Conservation (phyloP, 371 early-diverging fungal genomes). For the Nematocida parisii region DNA sequence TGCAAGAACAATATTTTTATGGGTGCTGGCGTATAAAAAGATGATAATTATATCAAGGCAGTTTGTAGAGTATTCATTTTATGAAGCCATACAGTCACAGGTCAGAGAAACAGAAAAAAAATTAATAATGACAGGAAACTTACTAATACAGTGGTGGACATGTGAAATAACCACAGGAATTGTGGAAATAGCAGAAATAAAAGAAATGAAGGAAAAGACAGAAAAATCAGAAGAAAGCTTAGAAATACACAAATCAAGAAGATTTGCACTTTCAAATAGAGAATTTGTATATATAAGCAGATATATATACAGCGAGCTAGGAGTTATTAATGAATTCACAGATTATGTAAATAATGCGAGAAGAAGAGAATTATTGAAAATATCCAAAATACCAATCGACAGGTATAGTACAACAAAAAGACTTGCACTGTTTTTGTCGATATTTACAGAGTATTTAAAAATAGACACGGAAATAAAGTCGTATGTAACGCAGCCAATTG, state of each 20-base stretch:
- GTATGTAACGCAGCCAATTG: conserved; percentile 13
- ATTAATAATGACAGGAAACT: conserved; percentile 16
- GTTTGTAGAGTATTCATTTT: conserved; percentile 42
- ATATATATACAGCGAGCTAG: conserved; percentile 39
- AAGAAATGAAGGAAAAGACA: conserved; percentile 1
- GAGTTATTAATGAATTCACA: conserved; percentile 25
- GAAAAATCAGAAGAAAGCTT: not conserved
- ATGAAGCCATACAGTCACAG: not conserved
- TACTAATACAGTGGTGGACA: conserved; percentile 54
- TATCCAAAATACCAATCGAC: conserved; percentile 6
- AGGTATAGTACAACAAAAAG: not conserved
- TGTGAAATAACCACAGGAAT: conserved; percentile 43
- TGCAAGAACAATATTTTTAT: conserved; percentile 12
- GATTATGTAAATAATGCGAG: conserved; percentile 45
- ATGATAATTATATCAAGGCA: conserved; percentile 1
- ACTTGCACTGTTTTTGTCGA: not conserved
- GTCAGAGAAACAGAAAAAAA: conserved; percentile 5
- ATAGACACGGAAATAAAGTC: conserved; percentile 40
- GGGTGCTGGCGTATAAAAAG: conserved; percentile 22
- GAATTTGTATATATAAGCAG: conserved; percentile 26
- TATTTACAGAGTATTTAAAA: conserved; percentile 35
- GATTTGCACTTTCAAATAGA: conserved; percentile 36
- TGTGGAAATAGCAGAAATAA: not conserved
- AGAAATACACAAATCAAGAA: conserved; percentile 6
- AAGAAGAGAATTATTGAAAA: conserved; percentile 34